Base-by-base conservation (phyloP, 495 filamentous ascomycete genomes). In the Lophium mytilinum region DNA sequence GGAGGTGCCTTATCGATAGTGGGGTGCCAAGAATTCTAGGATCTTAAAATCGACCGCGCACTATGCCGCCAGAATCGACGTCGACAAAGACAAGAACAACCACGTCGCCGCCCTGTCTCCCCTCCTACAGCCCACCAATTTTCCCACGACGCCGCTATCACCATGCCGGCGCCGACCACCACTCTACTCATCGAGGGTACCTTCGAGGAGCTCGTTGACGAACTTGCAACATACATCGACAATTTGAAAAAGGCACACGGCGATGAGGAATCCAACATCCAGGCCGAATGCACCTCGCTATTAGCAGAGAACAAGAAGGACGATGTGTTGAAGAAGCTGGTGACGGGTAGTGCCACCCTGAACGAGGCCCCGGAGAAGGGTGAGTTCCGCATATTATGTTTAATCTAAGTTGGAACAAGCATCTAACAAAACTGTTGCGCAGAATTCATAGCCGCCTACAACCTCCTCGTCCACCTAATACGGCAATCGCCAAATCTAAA, bases 401-500 rank as follows among this genome's bases (percentile, higher is more conserved):
- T 11, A 9, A 56, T 35, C 51, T 49, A 40, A 33, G 18, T 12
- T 37, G n/a, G 15, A 39, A 10, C 43, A 14, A 18, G 41, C 17
- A 11, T 50, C 21, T 50, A 58, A 50, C 39, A 36, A 50, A 33
- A 14, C 17, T 33, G 21, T n/a, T 24, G 14, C 1, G 6, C 62
- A 86, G 92, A 97, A 73, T 92, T 97, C 70, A 88, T 86, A 52
- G 82, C 90, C 36, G 87, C 93, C 37, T 96, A 96, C 77, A 96
- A 97, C 75, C 86, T 96, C 60, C 84, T 99, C 62, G 79, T 96
- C 60, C 90, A 97, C 76, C 84, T 99, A 24, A 78, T 94, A 65
- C 80, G 87, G 61, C 89, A 94, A 72, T 85, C 88, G 39, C 81
- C 85, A 60, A 85, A 90, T 61, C 78, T 86, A 56, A 82, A 89